These are phyloP conservation scores for Oryza brachyantha DNA, from an alignment of 176 grass and related monocot genomes.

Conservation along the genomic window DNA sequence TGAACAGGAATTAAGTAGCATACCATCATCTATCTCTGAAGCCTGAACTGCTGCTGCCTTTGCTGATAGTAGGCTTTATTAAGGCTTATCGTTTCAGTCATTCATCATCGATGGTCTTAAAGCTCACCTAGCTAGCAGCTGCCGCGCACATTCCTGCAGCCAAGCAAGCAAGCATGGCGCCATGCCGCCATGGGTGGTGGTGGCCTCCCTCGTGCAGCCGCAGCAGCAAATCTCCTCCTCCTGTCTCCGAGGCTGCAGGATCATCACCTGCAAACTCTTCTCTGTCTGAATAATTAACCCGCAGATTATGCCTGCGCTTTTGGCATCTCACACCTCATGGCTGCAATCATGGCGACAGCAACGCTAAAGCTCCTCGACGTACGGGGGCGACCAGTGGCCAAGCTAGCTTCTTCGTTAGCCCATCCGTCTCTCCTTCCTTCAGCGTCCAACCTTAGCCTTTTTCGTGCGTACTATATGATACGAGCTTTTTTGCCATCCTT, in stretches of 20 bases:
- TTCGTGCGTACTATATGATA: no score
- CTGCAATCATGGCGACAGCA: constrained; percentile 3
- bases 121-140: not conserved
- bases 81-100: not conserved
- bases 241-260: constrained; percentile 11
- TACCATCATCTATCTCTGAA: not conserved
- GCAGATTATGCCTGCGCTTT: not conserved
- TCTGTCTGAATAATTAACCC: no score
- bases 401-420: not conserved
- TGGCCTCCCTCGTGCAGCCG: not conserved
- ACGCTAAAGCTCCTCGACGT: not conserved
- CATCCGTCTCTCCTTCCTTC: not conserved
- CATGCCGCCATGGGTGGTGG: no score
- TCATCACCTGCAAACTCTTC: not conserved
- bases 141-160: not conserved
- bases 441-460: not conserved
- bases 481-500: no score
- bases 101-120: not conserved
- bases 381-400: not conserved
- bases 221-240: no score
- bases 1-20: not conserved
- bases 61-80: not conserved
- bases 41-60: not conserved
- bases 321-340: constrained; percentile 13
- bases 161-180: not conserved